Conservation (phyloP, 441 rosid genomes). For the Cnidoscolus chayamansa region DNA sequence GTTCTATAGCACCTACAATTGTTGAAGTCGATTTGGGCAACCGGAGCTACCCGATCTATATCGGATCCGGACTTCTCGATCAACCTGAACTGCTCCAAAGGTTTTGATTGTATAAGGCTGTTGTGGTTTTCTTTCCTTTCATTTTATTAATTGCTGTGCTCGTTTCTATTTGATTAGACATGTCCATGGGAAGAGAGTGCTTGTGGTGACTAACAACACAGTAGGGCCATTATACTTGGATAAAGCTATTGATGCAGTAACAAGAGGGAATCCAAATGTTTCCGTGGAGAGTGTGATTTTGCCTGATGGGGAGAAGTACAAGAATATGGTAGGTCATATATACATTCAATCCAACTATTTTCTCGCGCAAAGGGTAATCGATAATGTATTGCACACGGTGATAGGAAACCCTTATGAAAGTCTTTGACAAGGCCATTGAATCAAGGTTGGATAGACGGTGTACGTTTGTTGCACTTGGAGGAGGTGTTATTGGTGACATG, state of each 20-base stretch:
- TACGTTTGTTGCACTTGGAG: conserved; percentile 96
- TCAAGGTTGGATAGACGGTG: conserved; percentile 76
- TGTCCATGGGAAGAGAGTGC: conserved; percentile 92
- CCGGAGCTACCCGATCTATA: conserved; percentile 92
- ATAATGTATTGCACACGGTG: conserved; percentile 11
- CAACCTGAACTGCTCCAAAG: conserved; percentile 82
- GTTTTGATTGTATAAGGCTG: conserved; percentile 27
- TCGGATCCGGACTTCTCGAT: conserved; percentile 81
- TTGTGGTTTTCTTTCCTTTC: too few relatives aligned
- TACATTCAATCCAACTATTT: background rate
- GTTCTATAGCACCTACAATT: conserved; percentile 47
- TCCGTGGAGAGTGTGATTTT: conserved; percentile 76
- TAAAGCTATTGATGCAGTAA: conserved; percentile 71
- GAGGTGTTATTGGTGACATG: conserved; percentile 96
- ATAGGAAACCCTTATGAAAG: conserved; percentile 83
- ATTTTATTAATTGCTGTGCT: too few relatives aligned
- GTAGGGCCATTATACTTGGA: conserved; percentile 75
- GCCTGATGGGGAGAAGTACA: conserved; percentile 90
- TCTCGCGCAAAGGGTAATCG: background rate
- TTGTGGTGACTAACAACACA: conserved; percentile 75
- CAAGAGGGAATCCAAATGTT: conserved; percentile 73
- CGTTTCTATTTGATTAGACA: conserved; percentile 44
- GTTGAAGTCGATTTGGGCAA: conserved; percentile 86
- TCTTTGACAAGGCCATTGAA: conserved; percentile 90
- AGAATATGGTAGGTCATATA: conserved; percentile 63